Evolutionary conservation across 495 filamentous ascomycete genomes (phyloP).

Genomic region (Trichoderma erinaceum): DNA sequence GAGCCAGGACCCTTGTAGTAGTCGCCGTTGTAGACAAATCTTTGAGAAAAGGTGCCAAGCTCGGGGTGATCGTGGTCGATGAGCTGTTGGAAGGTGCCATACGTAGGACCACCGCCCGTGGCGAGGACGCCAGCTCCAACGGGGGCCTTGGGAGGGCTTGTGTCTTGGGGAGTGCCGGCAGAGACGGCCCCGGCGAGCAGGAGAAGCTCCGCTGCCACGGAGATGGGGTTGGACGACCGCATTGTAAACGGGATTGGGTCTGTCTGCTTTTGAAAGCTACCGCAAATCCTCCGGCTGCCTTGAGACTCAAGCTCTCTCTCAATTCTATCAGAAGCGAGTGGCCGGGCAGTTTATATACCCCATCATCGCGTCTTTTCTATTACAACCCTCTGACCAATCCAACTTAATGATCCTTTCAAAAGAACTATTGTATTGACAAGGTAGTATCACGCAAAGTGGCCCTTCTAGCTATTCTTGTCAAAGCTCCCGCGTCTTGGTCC

Average conservation of each 20-base stretch:
- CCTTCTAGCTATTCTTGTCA: neutral
- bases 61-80: slow-evolving; percentile 47
- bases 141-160: neutral
- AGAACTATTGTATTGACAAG: slow-evolving; percentile 5
- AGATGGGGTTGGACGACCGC: neutral
- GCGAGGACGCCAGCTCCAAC: neutral
- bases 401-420: neutral
- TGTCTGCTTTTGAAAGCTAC: neutral
- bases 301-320: neutral
- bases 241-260: neutral
- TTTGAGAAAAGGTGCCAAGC: slow-evolving; percentile 50
- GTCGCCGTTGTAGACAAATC: slow-evolving; percentile 45
- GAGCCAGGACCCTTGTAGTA: slow-evolving; percentile 50
- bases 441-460: neutral
- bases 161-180: neutral
- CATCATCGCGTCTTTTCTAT: neutral
- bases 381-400: neutral
- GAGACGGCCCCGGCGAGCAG: neutral
- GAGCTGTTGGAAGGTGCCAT: slow-evolving; percentile 40
- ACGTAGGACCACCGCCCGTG: neutral
- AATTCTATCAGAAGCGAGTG: neutral
- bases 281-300: neutral
- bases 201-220: neutral
- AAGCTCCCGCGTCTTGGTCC: neutral
- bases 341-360: neutral